Percentiles rank a stretch among this genome's conserved stretches.
phyloP scores from a whole-genome alignment of 1,284 basidiomycete species.

The Austropuccinia psidii region DNA sequence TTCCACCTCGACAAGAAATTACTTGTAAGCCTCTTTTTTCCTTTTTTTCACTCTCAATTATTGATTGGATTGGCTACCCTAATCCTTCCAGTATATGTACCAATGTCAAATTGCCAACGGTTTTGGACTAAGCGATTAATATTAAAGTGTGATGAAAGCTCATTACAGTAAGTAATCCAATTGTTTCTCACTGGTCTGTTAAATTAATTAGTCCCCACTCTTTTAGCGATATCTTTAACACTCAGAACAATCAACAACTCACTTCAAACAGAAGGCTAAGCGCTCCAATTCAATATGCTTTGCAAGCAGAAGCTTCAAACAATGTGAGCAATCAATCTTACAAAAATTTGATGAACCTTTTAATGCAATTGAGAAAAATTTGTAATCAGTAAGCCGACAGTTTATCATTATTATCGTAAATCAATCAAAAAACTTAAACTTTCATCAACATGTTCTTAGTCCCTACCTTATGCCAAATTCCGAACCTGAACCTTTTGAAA shows the following conservation, averaged over 20 bases:
- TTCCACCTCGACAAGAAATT: slow-evolving; percentile 57
- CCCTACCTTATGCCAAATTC: slow-evolving; percentile 56
- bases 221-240: too few relatives aligned
- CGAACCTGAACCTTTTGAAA: slow-evolving; percentile 53
- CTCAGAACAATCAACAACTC: too few relatives aligned
- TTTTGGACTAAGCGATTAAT: slow-evolving; percentile 59
- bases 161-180: slow-evolving; percentile 3
- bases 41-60: neutral
- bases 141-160: slow-evolving; percentile 51
- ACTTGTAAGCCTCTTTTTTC: slow-evolving; percentile 53
- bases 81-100: slow-evolving; percentile 38
- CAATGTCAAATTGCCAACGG: slow-evolving; percentile 57
- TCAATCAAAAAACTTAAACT: neutral
- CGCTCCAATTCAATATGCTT: slow-evolving; percentile 1
- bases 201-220: too few relatives aligned
- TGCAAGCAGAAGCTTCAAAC: neutral
- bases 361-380: slow-evolving; percentile 55
- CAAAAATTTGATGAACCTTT: slow-evolving; percentile 56
- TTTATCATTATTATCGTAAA: neutral
- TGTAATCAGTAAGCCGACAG: slow-evolving; percentile 54
- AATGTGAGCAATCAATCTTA: slow-evolving; percentile 44
- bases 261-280: too few relatives aligned
- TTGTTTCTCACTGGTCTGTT: too few relatives aligned
- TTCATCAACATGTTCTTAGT: slow-evolving; percentile 41
- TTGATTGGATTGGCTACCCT: neutral